Percentiles rank a stretch among this genome's conserved stretches.
Evolutionary conservation across 441 rosid species (phyloP).

Genomic region (Viola pubescens): DNA sequence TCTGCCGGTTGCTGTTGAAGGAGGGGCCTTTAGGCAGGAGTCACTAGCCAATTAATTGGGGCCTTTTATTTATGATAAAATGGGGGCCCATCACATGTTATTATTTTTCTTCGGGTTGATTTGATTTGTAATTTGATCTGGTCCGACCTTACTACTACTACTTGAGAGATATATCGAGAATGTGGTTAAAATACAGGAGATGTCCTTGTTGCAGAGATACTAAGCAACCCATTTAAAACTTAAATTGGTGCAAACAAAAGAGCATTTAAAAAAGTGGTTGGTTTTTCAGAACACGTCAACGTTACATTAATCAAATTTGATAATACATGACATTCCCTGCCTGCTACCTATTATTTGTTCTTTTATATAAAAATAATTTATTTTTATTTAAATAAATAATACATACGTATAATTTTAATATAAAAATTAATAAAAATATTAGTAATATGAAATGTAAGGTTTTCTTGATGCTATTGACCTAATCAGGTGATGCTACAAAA

Average conservation of each 20-base stretch:
- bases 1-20: slow-evolving; percentile 17
- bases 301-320: slow-evolving; percentile 19
- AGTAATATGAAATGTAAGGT: too few relatives aligned
- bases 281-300: slow-evolving; percentile 38
- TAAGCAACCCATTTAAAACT: slow-evolving; percentile 37
- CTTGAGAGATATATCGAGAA: slow-evolving; percentile 10
- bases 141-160: too few relatives aligned
- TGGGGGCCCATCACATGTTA: slow-evolving; percentile 19
- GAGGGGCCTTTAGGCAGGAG: slow-evolving; percentile 1
- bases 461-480: slow-evolving; percentile 29
- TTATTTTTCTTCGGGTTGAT: slow-evolving; percentile 2
- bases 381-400: too few relatives aligned
- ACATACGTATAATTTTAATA: too few relatives aligned
- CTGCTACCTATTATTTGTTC: slow-evolving; percentile 25
- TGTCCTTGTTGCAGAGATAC: slow-evolving; percentile 53
- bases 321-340: slow-evolving; percentile 24
- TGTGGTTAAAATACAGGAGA: slow-evolving; percentile 21
- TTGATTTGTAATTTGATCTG: slow-evolving; percentile 2
- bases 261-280: slow-evolving; percentile 26
- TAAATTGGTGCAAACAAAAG: slow-evolving; percentile 28
- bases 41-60: too few relatives aligned
- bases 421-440: too few relatives aligned
- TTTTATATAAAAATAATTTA: too few relatives aligned
- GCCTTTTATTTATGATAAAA: slow-evolving; percentile 8
- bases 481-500: slow-evolving; percentile 31